phyloP scores from a whole-genome alignment of 345 rosid genomes.

The Pelargonium nanum region DNA sequence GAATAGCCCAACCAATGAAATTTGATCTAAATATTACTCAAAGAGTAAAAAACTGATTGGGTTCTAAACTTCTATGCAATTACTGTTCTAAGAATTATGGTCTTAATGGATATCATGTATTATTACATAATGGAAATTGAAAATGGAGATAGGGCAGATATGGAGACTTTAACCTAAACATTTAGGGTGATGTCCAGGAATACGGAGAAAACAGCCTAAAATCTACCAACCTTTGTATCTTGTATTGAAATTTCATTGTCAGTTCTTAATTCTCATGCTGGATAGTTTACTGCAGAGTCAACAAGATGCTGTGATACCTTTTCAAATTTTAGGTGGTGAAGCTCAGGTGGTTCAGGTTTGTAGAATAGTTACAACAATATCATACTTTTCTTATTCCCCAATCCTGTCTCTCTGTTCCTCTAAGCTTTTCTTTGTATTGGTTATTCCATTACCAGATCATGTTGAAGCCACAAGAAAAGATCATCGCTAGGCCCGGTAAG shows the following conservation, averaged over 20 bases:
- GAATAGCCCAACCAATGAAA: no score
- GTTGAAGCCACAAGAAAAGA: conserved; percentile 82
- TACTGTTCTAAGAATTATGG: not conserved
- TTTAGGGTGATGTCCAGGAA: no score
- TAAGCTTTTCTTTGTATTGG: not conserved
- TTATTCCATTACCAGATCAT: conserved; percentile 51
- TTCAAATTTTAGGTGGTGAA: conserved; percentile 97
- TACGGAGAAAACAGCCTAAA: no score
- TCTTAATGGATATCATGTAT: not conserved
- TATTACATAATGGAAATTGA: not conserved
- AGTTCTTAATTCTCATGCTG: conserved; percentile 4
- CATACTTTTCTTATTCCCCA: not conserved
- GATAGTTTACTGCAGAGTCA: conserved; percentile 49
- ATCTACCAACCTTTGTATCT: no score
- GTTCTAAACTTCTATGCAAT: not conserved
- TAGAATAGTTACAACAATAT: not conserved
- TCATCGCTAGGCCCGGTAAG: conserved; percentile 82
- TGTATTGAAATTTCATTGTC: not conserved
- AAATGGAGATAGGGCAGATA: not conserved
- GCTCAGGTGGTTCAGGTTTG: conserved; percentile 93
- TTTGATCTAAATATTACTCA: no score
- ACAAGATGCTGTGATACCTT: conserved; percentile 71
- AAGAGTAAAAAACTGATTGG: no score
- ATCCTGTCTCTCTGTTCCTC: not conserved
- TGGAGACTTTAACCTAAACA: not conserved